Conservation (phyloP, 176 grass and related monocot species). For the Miscanthus lutarioriparius region DNA sequence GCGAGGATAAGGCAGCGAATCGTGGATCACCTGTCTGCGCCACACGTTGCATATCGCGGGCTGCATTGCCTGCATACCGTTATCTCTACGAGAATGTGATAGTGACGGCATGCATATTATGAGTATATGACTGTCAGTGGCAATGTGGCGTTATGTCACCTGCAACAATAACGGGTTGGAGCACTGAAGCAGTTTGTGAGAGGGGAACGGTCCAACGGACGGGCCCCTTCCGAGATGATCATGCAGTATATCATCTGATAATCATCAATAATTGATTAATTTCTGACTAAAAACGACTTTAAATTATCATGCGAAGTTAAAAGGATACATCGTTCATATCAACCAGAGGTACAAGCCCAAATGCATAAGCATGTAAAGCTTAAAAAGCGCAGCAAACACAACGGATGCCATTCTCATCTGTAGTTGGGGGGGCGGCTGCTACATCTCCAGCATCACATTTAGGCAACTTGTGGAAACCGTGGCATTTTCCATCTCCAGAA, state of each 20-base stretch:
- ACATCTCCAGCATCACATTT: not conserved
- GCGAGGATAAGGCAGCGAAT: slow-evolving; percentile 50
- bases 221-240: not conserved
- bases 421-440: not conserved
- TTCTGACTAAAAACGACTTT: not conserved
- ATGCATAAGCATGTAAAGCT: slow-evolving; percentile 8
- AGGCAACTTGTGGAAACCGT: not conserved
- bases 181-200: not conserved
- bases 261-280: not conserved
- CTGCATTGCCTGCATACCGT: not conserved
- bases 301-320: not conserved
- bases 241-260: not conserved
- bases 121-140: not conserved
- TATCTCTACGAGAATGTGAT: not conserved
- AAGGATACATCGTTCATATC: not conserved
- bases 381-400: not conserved
- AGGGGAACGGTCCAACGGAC: not conserved
- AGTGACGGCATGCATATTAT: not conserved
- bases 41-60: slow-evolving; percentile 36
- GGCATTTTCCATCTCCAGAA: not conserved
- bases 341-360: not conserved
- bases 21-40: slow-evolving; percentile 1
- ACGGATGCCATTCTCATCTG: not conserved
- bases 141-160: not conserved
- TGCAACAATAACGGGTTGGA: not conserved